phyloP scores from a whole-genome alignment of 106 monocot species.

The Dioscorea dumetorum region DNA sequence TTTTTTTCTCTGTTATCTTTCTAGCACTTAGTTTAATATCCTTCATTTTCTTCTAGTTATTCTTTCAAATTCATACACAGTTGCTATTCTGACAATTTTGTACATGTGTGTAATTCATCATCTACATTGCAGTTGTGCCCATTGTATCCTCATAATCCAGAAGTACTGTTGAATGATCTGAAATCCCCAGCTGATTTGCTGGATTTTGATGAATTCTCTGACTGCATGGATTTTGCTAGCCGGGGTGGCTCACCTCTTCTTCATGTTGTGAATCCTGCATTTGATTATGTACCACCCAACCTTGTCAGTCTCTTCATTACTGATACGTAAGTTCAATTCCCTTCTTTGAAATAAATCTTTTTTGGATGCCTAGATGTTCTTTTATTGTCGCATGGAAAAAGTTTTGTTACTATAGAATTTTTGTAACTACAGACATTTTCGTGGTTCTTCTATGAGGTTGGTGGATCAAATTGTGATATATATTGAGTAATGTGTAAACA shows the following conservation, averaged over 20 bases:
- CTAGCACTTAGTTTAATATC: too few species aligned
- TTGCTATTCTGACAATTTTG: not conserved
- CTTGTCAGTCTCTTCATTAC: conserved; percentile 98
- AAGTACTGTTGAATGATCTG: conserved; percentile 85
- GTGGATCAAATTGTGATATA: too few species aligned
- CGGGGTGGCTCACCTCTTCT: conserved; percentile 64
- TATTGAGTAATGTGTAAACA: too few species aligned
- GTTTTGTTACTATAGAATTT: not conserved
- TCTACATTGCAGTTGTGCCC: conserved; percentile 71
- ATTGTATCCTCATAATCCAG: conserved; percentile 93
- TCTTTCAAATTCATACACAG: too few species aligned
- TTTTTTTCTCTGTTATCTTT: too few species aligned
- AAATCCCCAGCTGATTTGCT: conserved; percentile 83
- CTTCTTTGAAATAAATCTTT: not conserved
- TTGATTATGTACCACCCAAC: conserved; percentile 96
- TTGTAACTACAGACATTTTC: not conserved
- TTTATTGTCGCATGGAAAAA: not conserved
- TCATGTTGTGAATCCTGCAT: conserved; percentile 92
- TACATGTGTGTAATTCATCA: not conserved
- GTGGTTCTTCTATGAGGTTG: not conserved
- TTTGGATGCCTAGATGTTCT: not conserved
- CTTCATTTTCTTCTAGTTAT: too few species aligned
- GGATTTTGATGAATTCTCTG: conserved; percentile 93
- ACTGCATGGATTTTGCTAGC: conserved; percentile 82
- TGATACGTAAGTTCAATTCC: conserved; percentile 68